These are phyloP conservation scores for Leptographium radiaticola DNA, from an alignment of 2,329 filamentous ascomycete species.

Conservation along the genomic window DNA sequence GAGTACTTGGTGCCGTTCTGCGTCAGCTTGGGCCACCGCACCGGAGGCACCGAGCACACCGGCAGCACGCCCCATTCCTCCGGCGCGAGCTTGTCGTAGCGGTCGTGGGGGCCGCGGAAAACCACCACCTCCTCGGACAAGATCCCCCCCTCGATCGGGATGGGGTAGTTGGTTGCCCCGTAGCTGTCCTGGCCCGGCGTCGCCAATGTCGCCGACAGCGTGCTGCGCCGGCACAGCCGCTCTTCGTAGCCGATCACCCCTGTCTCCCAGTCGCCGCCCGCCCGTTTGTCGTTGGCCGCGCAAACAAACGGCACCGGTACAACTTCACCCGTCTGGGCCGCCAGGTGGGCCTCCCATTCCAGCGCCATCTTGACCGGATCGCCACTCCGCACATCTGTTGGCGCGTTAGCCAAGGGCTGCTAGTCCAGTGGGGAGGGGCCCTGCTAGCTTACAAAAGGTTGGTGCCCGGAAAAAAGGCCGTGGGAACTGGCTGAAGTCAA, in stretches of 20 bases:
- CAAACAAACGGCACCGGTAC: slow-evolving; percentile 53
- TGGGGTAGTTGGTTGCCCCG: slow-evolving; percentile 47
- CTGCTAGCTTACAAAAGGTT: slow-evolving; percentile 22
- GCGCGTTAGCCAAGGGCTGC: neutral
- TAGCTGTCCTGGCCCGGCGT: slow-evolving; percentile 32
- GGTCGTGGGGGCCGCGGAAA: slow-evolving; percentile 56
- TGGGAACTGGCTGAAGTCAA: slow-evolving; percentile 23
- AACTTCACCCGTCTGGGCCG: slow-evolving; percentile 24
- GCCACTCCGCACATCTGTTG: slow-evolving; percentile 33
- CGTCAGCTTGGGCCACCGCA: slow-evolving; percentile 60
- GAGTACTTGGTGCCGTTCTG: slow-evolving; percentile 55
- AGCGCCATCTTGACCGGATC: slow-evolving; percentile 50
- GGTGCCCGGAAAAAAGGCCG: slow-evolving; percentile 26
- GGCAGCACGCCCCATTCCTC: slow-evolving; percentile 45
- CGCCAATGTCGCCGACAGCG: slow-evolving; percentile 54
- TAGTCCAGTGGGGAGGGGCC: neutral
- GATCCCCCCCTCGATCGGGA: slow-evolving; percentile 56
- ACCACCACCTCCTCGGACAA: slow-evolving; percentile 61
- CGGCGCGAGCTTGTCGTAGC: slow-evolving; percentile 43
- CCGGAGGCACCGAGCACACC: slow-evolving; percentile 61
- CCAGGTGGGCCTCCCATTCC: slow-evolving; percentile 32
- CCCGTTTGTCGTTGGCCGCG: slow-evolving; percentile 61
- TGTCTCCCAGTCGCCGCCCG: slow-evolving; percentile 68
- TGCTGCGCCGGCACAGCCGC: slow-evolving; percentile 61
- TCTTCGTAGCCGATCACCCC: slow-evolving; percentile 50